phyloP scores from a whole-genome alignment of 2,329 filamentous ascomycete species.

The Colletotrichum sublineola region DNA sequence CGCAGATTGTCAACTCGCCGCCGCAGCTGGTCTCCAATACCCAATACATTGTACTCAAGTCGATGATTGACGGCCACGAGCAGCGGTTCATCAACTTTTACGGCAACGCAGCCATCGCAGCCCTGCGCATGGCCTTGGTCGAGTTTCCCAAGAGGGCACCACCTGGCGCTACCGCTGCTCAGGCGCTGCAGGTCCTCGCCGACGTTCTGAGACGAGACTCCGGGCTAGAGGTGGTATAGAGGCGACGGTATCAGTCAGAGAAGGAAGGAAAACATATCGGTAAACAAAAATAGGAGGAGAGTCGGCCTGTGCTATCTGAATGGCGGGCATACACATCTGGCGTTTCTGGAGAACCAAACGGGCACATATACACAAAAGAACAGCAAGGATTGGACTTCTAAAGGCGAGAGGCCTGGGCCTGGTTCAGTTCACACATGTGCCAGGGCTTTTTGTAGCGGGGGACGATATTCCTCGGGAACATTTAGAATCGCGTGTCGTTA shows the following conservation, averaged over 20 bases:
- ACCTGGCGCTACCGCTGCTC: slow-evolving; percentile 62
- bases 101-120: slow-evolving; percentile 79
- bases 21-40: slow-evolving; percentile 76
- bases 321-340: slow-evolving; percentile 15
- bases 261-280: slow-evolving; percentile 16
- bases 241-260: not conserved
- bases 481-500: slow-evolving; percentile 27
- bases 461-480: not conserved
- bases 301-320: slow-evolving; percentile 10
- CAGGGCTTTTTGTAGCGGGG: not conserved
- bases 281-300: slow-evolving; percentile 34
- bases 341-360: slow-evolving; percentile 31
- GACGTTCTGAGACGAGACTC: slow-evolving; percentile 65
- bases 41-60: slow-evolving; percentile 77
- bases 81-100: slow-evolving; percentile 85
- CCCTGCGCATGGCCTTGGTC: slow-evolving; percentile 78
- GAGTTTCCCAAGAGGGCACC: slow-evolving; percentile 74
- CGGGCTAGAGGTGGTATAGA: slow-evolving; percentile 61
- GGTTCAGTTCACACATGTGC: not conserved
- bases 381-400: slow-evolving; percentile 2
- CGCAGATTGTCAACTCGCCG: slow-evolving; percentile 82
- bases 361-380: slow-evolving; percentile 2
- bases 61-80: slow-evolving; percentile 80
- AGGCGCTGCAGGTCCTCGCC: slow-evolving; percentile 66
- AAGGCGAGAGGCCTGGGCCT: not conserved